These are phyloP conservation scores for Calonectria crousiana DNA, from an alignment of 2,329 filamentous ascomycete species.

Conservation along the genomic window DNA sequence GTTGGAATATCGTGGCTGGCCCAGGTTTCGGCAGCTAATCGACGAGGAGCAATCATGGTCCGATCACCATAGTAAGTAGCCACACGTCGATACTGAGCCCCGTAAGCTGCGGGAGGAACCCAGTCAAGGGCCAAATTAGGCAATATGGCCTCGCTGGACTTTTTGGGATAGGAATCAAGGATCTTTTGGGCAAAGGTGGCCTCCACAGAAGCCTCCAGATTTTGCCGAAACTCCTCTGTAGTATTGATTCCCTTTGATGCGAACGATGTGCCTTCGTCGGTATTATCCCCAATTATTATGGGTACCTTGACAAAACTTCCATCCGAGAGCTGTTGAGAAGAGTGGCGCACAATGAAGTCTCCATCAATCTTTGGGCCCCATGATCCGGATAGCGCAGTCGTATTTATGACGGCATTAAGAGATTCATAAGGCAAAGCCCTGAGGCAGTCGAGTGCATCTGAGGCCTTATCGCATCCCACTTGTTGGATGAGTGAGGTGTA, in stretches of 20 bases:
- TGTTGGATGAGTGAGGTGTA: constrained; percentile 17
- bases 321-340: constrained; percentile 10
- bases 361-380: constrained; percentile 28
- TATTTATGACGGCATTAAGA: constrained; percentile 25
- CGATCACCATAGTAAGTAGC: constrained; percentile 28
- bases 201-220: neutral
- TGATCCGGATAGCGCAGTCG: constrained; percentile 10
- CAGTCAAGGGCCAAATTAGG: constrained; percentile 19
- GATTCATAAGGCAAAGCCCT: constrained; percentile 1
- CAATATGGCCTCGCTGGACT: constrained; percentile 8
- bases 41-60: constrained; percentile 25
- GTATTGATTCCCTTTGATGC: constrained; percentile 24
- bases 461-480: constrained; percentile 9
- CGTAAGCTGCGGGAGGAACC: constrained; percentile 18
- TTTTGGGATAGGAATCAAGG: neutral
- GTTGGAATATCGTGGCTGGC: constrained; percentile 42
- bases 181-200: neutral
- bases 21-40: constrained; percentile 25
- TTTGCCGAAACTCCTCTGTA: constrained; percentile 9
- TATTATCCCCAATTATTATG: constrained; percentile 23
- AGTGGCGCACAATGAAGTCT: constrained; percentile 20
- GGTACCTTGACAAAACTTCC: constrained; percentile 31
- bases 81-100: constrained; percentile 19
- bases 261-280: constrained; percentile 30
- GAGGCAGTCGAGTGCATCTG: constrained; percentile 10